phyloP scores from a whole-genome alignment of 306 rosid genomes.

The Castanospermum australe region DNA sequence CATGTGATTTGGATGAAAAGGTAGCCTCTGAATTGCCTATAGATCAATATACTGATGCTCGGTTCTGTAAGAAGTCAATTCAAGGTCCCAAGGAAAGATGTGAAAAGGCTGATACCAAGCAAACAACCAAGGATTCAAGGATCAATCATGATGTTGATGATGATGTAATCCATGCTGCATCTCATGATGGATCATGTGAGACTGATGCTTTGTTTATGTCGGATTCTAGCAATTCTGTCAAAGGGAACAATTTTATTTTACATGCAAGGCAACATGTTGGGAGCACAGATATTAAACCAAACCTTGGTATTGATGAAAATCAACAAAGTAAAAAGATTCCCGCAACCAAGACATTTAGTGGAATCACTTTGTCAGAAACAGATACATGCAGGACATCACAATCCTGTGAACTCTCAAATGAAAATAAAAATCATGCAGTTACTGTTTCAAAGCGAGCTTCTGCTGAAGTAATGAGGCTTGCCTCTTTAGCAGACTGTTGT shows the following conservation, averaged over 20 bases:
- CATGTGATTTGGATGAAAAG: slow-evolving; percentile 37
- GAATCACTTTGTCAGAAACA: slow-evolving; percentile 13
- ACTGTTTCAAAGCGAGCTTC: slow-evolving; percentile 21
- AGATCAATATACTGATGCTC: slow-evolving; percentile 35
- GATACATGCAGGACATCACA: slow-evolving; percentile 29
- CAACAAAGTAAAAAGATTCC: slow-evolving; percentile 6
- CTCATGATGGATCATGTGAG: slow-evolving; percentile 9
- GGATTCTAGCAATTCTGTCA: slow-evolving; percentile 33
- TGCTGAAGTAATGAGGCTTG: slow-evolving; percentile 30
- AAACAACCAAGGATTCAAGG: slow-evolving; percentile 32
- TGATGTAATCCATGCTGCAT: slow-evolving; percentile 20
- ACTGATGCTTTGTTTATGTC: slow-evolving; percentile 17
- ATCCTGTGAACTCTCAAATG: slow-evolving; percentile 27
- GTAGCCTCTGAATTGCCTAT: slow-evolving; percentile 30
- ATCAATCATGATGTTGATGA: slow-evolving; percentile 20
- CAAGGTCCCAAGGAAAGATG: slow-evolving; percentile 31
- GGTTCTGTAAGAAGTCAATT: slow-evolving; percentile 31
- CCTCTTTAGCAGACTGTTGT: slow-evolving; percentile 28
- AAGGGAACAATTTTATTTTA: slow-evolving; percentile 16
- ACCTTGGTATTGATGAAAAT: slow-evolving; percentile 28
- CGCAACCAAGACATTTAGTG: neutral
- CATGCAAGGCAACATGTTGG: slow-evolving; percentile 28
- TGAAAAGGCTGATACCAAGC: slow-evolving; percentile 21
- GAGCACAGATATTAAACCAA: slow-evolving; percentile 14
- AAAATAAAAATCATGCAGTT: slow-evolving; percentile 32